phyloP scores from a whole-genome alignment of 2,329 filamentous ascomycete species.

The Chaetomium globosum region DNA sequence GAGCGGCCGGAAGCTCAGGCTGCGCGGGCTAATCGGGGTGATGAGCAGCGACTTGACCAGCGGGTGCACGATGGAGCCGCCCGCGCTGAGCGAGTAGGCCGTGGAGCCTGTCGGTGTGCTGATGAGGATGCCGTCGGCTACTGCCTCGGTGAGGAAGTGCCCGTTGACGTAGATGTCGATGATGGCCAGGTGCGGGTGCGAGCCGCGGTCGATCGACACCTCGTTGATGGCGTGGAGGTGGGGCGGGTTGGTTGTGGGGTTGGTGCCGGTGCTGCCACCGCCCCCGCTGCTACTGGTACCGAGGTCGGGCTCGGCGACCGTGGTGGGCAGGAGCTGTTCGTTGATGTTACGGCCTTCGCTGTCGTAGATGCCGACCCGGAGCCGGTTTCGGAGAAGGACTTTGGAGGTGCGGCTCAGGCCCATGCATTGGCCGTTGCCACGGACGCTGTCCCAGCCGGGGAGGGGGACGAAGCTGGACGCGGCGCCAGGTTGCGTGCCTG shows the following conservation, averaged over 20 bases:
- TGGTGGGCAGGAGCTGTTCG: slow-evolving; percentile 53
- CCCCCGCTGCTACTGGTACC: background rate
- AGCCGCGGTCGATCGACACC: slow-evolving; percentile 87
- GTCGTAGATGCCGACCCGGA: slow-evolving; percentile 84
- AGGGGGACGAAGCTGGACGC: slow-evolving; percentile 33
- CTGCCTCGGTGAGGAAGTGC: slow-evolving; percentile 87
- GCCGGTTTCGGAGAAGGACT: slow-evolving; percentile 80
- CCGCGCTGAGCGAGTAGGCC: slow-evolving; percentile 90
- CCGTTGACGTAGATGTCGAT: slow-evolving; percentile 90
- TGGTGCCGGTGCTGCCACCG: background rate
- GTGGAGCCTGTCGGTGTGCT: slow-evolving; percentile 94
- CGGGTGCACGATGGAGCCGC: slow-evolving; percentile 92
- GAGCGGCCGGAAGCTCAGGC: slow-evolving; percentile 86
- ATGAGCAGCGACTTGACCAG: slow-evolving; percentile 85
- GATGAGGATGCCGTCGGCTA: slow-evolving; percentile 92
- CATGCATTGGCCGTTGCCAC: slow-evolving; percentile 84
- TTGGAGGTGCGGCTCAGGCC: slow-evolving; percentile 73
- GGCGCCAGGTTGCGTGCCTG: slow-evolving; percentile 35
- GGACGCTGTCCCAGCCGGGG: slow-evolving; percentile 67
- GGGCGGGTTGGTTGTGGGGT: slow-evolving; percentile 21
- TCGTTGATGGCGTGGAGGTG: slow-evolving; percentile 83
- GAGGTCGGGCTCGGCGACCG: slow-evolving; percentile 45
- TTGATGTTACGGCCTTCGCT: slow-evolving; percentile 65
- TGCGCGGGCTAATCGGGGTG: slow-evolving; percentile 91
- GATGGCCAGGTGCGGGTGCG: slow-evolving; percentile 85